Evolutionary conservation across 768 basidiomycete species (phyloP).

Genomic region (Melanogaster broomeanus): DNA sequence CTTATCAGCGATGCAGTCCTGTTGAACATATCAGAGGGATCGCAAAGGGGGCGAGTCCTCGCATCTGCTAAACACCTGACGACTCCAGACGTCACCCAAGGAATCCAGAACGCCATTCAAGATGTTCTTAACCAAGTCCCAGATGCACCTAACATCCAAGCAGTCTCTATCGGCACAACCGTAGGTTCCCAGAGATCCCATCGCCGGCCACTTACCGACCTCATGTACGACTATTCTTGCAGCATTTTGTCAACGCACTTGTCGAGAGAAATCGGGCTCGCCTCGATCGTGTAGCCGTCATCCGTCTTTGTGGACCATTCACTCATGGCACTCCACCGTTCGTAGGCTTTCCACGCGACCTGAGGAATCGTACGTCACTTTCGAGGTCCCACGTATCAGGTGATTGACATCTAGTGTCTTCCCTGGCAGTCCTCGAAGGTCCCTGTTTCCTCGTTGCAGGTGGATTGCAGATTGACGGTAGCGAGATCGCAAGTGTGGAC

Average conservation of each 20-base stretch:
- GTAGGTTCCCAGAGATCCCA: conserved; percentile 27
- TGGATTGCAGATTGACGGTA: conserved; percentile 47
- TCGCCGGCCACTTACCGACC: background rate
- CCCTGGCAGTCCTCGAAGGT: conserved; percentile 24
- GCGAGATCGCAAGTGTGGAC: conserved; percentile 44
- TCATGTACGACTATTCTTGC: conserved; percentile 8
- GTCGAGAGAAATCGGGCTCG: conserved; percentile 54
- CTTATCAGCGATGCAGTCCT: conserved; percentile 34
- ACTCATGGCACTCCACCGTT: conserved; percentile 60
- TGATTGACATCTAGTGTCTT: background rate
- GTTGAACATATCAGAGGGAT: conserved; percentile 13
- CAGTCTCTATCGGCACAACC: conserved; percentile 63
- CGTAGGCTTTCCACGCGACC: conserved; percentile 46
- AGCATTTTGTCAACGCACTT: conserved; percentile 62
- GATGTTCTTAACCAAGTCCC: conserved; percentile 42
- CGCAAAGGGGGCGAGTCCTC: conserved; percentile 19
- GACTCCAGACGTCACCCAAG: conserved; percentile 56
- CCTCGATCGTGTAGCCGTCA: conserved; percentile 61
- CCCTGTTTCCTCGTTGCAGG: conserved; percentile 39
- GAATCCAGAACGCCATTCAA: conserved; percentile 55
- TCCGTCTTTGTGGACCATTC: conserved; percentile 63
- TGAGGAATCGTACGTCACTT: conserved; percentile 31
- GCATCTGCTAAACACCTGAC: conserved; percentile 50
- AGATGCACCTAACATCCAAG: conserved; percentile 41
- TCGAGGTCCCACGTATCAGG: background rate